phyloP scores from a whole-genome alignment of 176 grass and related monocot species.

The Zoysia pacifica region DNA sequence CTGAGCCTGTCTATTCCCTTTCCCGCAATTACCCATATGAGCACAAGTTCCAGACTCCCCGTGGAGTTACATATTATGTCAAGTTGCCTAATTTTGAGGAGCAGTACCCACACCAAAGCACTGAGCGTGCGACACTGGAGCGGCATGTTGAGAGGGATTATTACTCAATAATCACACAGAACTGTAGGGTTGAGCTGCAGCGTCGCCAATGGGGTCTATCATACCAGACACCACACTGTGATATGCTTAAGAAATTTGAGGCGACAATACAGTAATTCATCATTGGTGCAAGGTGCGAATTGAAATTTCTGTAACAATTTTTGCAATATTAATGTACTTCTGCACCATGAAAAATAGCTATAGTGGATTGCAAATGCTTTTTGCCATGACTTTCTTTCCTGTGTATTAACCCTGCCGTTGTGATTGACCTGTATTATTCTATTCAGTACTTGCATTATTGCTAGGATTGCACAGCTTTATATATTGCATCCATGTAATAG shows the following conservation, averaged over 20 bases:
- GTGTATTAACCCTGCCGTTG: conserved; percentile 11
- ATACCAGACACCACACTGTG: conserved; percentile 70
- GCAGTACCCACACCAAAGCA: conserved; percentile 78
- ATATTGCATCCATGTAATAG: conserved; percentile 12
- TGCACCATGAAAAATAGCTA: not conserved
- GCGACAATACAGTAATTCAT: conserved; percentile 38
- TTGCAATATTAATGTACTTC: conserved; percentile 6
- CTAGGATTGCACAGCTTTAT: not conserved
- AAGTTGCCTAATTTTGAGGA: conserved; percentile 82
- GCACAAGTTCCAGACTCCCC: conserved; percentile 66
- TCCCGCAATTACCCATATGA: conserved; percentile 62
- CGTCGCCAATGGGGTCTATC: conserved; percentile 81
- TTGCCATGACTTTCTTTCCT: not conserved
- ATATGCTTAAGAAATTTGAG: conserved; percentile 81
- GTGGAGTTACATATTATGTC: conserved; percentile 72
- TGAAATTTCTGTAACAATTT: conserved; percentile 29
- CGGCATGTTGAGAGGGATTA: conserved; percentile 84
- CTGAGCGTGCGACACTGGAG: conserved; percentile 60
- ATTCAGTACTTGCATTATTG: not conserved
- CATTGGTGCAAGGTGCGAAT: conserved; percentile 38
- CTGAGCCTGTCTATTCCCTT: conserved; percentile 76
- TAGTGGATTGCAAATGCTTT: not conserved
- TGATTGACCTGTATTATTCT: not conserved
- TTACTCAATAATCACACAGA: conserved; percentile 57
- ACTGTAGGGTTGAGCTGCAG: conserved; percentile 86